phyloP scores from a whole-genome alignment of 148 eudicot species.

The Cornus florida region DNA sequence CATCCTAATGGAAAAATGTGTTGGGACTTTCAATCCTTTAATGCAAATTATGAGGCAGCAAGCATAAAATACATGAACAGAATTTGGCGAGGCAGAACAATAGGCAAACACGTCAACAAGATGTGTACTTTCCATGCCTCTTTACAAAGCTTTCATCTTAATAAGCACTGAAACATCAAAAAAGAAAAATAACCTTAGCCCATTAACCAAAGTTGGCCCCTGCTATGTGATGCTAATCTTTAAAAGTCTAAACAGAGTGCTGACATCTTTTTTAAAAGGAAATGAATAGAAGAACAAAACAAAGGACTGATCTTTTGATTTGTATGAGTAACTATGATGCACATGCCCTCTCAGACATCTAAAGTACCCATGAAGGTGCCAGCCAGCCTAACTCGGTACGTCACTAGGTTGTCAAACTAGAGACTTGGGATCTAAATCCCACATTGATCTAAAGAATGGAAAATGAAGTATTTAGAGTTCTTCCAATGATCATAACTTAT shows the following conservation, averaged over 20 bases:
- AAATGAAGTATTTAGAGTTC: no score
- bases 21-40: not conserved
- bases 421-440: no score
- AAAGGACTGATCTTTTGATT: not conserved
- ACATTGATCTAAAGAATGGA: no score
- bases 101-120: not conserved
- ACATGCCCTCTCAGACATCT: no score
- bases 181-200: not conserved
- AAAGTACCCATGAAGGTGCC: no score
- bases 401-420: no score
- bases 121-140: not conserved
- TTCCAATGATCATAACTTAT: no score
- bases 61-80: not conserved
- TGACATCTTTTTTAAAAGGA: not conserved
- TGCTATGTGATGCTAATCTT: not conserved
- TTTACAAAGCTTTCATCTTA: not conserved
- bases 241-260: not conserved
- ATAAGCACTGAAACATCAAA: not conserved
- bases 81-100: no score
- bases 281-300: not conserved
- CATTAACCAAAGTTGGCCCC: not conserved
- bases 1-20: not conserved
- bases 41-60: not conserved
- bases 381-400: no score
- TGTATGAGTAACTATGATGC: not conserved